phyloP scores from a whole-genome alignment of 495 filamentous ascomycete species.

The Penicillium angulare region DNA sequence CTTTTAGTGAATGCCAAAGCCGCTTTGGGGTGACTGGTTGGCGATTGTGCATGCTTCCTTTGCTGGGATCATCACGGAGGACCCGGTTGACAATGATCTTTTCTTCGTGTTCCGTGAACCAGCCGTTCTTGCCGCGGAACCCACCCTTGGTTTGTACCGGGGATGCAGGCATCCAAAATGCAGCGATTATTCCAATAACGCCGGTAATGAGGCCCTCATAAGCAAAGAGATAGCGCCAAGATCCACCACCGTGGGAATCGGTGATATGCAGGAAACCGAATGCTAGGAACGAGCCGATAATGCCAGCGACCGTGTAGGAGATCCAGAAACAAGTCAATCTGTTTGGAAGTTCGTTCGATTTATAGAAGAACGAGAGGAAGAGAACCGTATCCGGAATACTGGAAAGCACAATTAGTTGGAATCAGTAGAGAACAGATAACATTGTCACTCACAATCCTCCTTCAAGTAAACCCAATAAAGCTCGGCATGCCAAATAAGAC shows the following conservation, averaged over 20 bases:
- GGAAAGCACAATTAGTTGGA: neutral
- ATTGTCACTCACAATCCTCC: slow-evolving; percentile 51
- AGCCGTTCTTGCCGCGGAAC: slow-evolving; percentile 65
- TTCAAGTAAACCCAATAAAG: slow-evolving; percentile 59
- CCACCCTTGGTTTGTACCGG: slow-evolving; percentile 64
- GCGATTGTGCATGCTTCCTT: slow-evolving; percentile 62
- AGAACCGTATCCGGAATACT: slow-evolving; percentile 38
- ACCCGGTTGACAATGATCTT: slow-evolving; percentile 72
- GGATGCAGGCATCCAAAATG: slow-evolving; percentile 61
- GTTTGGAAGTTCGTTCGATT: slow-evolving; percentile 59
- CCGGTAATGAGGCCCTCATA: slow-evolving; percentile 44
- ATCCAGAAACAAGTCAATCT: slow-evolving; percentile 64
- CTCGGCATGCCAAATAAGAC: slow-evolving; percentile 61
- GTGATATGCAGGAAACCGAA: slow-evolving; percentile 48
- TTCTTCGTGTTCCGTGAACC: slow-evolving; percentile 62
- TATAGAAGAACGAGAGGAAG: slow-evolving; percentile 74
- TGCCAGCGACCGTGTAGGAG: slow-evolving; percentile 51
- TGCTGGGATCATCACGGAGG: slow-evolving; percentile 70
- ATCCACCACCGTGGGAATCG: slow-evolving; percentile 35
- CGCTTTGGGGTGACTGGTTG: slow-evolving; percentile 47
- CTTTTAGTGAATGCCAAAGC: slow-evolving; percentile 49
- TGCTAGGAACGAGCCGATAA: slow-evolving; percentile 47
- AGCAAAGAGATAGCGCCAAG: slow-evolving; percentile 28
- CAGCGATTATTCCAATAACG: slow-evolving; percentile 57
- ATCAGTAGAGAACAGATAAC: neutral